phyloP scores from a whole-genome alignment of 2,329 filamentous ascomycete species.

The Nannizzia gypsea region DNA sequence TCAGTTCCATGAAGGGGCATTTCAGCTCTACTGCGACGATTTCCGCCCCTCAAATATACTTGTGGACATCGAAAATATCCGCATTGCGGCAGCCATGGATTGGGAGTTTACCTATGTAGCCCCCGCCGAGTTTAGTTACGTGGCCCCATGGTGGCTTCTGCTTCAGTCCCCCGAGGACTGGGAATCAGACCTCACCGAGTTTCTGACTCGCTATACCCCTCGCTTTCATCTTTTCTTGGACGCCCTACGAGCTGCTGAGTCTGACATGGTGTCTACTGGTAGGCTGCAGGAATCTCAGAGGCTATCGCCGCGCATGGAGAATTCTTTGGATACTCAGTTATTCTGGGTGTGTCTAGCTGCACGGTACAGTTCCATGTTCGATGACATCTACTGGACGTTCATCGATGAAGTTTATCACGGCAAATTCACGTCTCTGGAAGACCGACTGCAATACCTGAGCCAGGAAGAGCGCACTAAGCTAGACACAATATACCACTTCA shows the following conservation, averaged over 20 bases:
- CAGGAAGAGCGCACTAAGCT: constrained; percentile 10
- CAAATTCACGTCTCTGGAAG: constrained; percentile 14
- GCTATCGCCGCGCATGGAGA: constrained; percentile 18
- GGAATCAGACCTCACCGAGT: constrained; percentile 17
- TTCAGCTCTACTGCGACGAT: constrained; percentile 21
- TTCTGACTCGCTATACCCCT: constrained; percentile 18
- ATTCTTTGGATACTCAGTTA: constrained; percentile 17
- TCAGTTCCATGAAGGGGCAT: constrained; percentile 18
- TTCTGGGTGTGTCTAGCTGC: constrained; percentile 21
- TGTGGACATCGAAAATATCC: constrained; percentile 14
- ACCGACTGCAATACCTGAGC: constrained; percentile 14
- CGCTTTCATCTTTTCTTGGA: constrained; percentile 18
- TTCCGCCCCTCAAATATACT: constrained; percentile 21
- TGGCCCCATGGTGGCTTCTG: constrained; percentile 19
- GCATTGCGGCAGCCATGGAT: constrained; percentile 18
- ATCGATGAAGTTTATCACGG: constrained; percentile 17
- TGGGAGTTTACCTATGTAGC: constrained; percentile 21
- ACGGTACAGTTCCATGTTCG: constrained; percentile 19
- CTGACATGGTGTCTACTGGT: constrained; percentile 9
- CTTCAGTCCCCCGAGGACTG: constrained; percentile 15
- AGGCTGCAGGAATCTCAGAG: constrained; percentile 12
- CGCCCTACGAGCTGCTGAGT: constrained; percentile 16
- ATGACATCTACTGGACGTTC: constrained; percentile 21
- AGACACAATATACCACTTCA: constrained; percentile 4
- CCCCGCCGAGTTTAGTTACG: constrained; percentile 16